Conservation (phyloP, 177 flowering plant genomes). For the Vitis hybrid region DNA sequence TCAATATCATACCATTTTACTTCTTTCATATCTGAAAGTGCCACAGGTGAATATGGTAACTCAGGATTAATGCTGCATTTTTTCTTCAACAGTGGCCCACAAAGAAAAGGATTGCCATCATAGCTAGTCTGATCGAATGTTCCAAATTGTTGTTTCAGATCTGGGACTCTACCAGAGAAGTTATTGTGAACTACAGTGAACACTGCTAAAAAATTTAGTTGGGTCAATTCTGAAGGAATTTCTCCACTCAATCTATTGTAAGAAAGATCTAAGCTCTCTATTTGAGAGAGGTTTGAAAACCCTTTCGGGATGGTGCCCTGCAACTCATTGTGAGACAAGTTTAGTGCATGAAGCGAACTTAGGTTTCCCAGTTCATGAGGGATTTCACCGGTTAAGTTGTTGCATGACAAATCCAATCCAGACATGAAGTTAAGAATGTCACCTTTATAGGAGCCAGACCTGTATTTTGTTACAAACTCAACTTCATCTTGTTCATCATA, state of each 20-base stretch:
- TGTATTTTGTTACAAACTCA: conserved; percentile 7
- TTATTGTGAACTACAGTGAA: conserved; percentile 18
- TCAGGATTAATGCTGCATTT: not conserved
- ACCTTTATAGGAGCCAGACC: conserved; percentile 10
- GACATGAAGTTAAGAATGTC: not conserved
- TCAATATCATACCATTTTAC: conserved; percentile 6
- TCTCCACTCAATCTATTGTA: conserved; percentile 8
- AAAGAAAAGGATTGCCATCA: conserved; percentile 14
- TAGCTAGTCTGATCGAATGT: conserved; percentile 12
- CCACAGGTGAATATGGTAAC: not conserved
- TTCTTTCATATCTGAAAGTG: not conserved
- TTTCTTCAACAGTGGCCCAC: conserved; percentile 12
- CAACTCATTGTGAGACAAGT: conserved; percentile 16
- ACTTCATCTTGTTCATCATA: not conserved
- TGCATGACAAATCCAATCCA: too few species aligned
- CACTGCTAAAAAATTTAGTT: conserved; percentile 4
- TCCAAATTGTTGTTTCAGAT: not conserved
- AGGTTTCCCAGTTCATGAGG: conserved; percentile 13
- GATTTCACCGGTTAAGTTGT: not conserved
- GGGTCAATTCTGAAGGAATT: conserved; percentile 4
- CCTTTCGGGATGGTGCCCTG: conserved; percentile 15
- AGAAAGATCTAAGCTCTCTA: too few species aligned
- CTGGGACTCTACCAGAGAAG: conserved; percentile 6
- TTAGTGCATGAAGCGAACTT: not conserved
- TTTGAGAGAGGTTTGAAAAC: not conserved